Evolutionary conservation across 2,329 filamentous ascomycete genomes (phyloP), one percentile per base, ranked within the genome.

Genomic region (Cercospora citrullina): DNA sequence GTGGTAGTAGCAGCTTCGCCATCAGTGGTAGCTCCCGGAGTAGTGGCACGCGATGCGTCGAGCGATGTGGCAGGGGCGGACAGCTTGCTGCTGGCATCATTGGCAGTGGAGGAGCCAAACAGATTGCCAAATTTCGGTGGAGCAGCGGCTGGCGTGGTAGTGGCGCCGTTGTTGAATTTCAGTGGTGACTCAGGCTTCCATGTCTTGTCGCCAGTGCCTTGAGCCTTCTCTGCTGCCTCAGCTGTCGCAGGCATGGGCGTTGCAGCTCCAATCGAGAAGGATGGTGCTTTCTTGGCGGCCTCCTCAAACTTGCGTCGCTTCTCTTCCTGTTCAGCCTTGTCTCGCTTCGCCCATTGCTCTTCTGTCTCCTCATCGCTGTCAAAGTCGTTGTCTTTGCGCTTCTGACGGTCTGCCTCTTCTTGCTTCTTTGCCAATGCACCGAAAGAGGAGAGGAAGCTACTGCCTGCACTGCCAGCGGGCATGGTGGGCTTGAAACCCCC

Each of bases 291-390:
- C 78, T 79, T 78, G 3, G 77, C 71, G 33, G 77, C 75, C 31
- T 80, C 77, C 48, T 79, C 79, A 53, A 83, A 73, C 69, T 81
- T 78, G 58, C 78, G 76, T 30, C 77, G 78, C 75, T 84, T 85
- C 48, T 80, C 80, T 30, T 78, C 79, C 70, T 83, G 81, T 71
- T 82, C 75, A 71, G 83, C 81, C 48, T 79, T 79, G 71, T 85
- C 78, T 65, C 78, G 77, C 64, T 80, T 79, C 66, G 84, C 81
- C 81, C 83, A 85, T 58, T 82, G 79, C 30, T 77, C 83, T 69
- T 83, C 81, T 53, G 85, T 82, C 51, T 85, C 83, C 64, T 84
- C 82, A 14, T 85, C 84, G 7, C 83, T 84, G 69, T 85, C 83
- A 68, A 82, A 84, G 23, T 85, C 82, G 61, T 84, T 82, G 3